Evolutionary conservation across 345 rosid species (phyloP), one percentile per base, ranked within the genome.

Genomic region (Eutrema japonicum): DNA sequence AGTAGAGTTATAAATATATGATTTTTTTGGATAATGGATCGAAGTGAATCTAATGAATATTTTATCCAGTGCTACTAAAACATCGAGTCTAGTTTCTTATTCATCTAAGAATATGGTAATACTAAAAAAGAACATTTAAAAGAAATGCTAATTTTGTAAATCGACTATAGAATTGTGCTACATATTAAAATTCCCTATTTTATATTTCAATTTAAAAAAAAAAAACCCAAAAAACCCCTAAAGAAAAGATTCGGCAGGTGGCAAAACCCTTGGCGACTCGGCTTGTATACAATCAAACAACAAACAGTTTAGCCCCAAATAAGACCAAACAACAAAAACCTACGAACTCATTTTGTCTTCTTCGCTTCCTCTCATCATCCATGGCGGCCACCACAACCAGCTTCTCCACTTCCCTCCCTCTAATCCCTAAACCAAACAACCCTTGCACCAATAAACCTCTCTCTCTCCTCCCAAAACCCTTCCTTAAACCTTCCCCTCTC

Each of bases 351-450:
- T 38, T 46, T 48, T 65, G 55, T 54, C 70, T 46, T 3, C 57
- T 9, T 2, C 6, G 2, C 38, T 52, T 1, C 64, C 42, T 10
- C 40, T 5, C 0, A 47, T 53, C 63, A 70, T 35, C 76, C 64
- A 85, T 85, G 88, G 84, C 86, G 10, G 68, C 84, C 65, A 37
- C 82, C 29, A 54, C 78, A 29, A 40, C 79, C 35, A 57, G 54
- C 59, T 73, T 77, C 66, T 77, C 85, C 38, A 75, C 79, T 45
- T 59, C 78, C 37, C 52, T 71, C 49, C 67, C 74, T 64, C 59
- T 61, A 5, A 68, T 70, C 69, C 51, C 80, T 26, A 81, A 71
- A 57, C 64, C 49, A 66, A 69, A 54, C 68, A 56, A 66, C 7
- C 52, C 68, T 52, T 74, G 29, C n/a, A 13, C 52, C 36, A 30